These are phyloP conservation scores for Fraxinus quadrangulata DNA, from an alignment of 257 asterid genomes.

Conservation along the genomic window DNA sequence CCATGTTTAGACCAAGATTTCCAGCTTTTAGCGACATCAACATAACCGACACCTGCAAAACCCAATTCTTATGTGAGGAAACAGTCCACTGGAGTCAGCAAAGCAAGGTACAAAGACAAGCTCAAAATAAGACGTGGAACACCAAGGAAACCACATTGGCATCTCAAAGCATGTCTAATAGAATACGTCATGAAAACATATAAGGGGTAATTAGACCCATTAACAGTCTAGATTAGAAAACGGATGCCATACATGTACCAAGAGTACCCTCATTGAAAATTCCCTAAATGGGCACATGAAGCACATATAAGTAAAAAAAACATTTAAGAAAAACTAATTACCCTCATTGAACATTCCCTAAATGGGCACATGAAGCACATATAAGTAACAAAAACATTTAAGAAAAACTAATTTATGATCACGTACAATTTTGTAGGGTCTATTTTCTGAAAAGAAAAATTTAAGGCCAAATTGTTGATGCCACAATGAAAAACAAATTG, in stretches of 20 bases:
- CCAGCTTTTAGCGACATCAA: constrained; percentile 98
- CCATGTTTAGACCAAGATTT: constrained; percentile 96
- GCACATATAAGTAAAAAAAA: background rate
- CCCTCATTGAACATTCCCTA: background rate
- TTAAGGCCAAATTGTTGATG: background rate
- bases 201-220: background rate
- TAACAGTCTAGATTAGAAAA: background rate
- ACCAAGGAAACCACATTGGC: constrained; percentile 10
- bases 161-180: background rate
- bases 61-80: constrained; percentile 10
- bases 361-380: background rate
- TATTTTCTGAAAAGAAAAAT: background rate
- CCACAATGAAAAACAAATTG: background rate
- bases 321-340: background rate
- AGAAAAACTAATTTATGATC: background rate
- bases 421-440: background rate
- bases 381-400: background rate
- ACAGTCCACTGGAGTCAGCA: background rate
- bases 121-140: background rate
- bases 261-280: background rate
- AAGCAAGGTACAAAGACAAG: background rate
- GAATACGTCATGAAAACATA: background rate
- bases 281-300: background rate
- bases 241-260: background rate
- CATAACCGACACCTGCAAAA: constrained; percentile 91